Evolutionary conservation across 805 yeast genomes (phyloP), one percentile per base, ranked within the genome.

Genomic region (Tetrapisispora fleetii): DNA sequence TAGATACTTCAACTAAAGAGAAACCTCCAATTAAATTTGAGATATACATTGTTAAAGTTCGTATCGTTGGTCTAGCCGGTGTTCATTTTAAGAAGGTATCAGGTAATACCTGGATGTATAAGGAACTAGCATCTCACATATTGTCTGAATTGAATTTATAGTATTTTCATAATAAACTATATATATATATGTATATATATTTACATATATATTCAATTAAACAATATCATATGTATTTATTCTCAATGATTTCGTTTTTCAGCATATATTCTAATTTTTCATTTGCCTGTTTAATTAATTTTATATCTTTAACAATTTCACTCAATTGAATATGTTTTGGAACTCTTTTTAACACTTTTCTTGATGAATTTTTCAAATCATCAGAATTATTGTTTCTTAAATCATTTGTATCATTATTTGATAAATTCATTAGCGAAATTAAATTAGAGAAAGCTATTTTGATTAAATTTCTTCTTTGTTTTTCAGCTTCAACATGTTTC

Each of bases 81-180:
- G 90, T 90, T 43, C 97, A 91, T 65, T 89, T 90, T 72, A 91
- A 91, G 74, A 90, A 90, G 64, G 76, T 90, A 30, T 76, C 85
- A 50, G 98, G 98, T 59, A 89, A 91, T 64, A 87, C 96, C 1
- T 90, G 97, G 97, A 79, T 84, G 69, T 90, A 90, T 69, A 90
- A 91, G 71, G 82, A 89, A 10, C 72, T 90, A 60, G 97, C 97
- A 1, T 81, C 91, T 48, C 87, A 82, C 63, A 84, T 90, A 45
- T 76, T 90, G 65, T 75, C 75, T 51, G 85, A 84, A 55, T 72
- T 86, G 63, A 81, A 83, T 53, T 69, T 85, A 54, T 85, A 63
- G 66, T 43, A 32, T 32, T 32, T 14, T 13, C n/a, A 32, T 7
- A 32, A 13, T 11, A 13, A 17, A 24, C 17, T 44, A 27, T 37